Conservation (phyloP, 345 rosid genomes). For the Heritiera fomes region DNA sequence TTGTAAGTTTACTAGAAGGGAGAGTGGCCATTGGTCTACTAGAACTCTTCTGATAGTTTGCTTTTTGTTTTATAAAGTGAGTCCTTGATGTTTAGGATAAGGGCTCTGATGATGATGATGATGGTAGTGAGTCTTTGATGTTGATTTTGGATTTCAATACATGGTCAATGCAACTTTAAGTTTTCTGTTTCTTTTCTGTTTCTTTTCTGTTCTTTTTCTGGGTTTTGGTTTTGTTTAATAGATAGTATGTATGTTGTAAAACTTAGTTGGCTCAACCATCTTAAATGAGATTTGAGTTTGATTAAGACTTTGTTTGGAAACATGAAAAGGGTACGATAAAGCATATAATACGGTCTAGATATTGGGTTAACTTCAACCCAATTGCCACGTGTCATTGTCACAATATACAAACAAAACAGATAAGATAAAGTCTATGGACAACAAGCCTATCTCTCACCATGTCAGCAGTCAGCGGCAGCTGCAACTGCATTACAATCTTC, state of each 20-base stretch:
- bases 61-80: not conserved
- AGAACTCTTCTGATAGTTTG: not conserved
- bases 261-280: not conserved
- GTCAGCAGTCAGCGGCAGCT: slow-evolving; percentile 31
- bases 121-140: not conserved
- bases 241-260: not conserved
- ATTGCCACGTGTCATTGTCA: slow-evolving; percentile 32
- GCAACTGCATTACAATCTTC: slow-evolving; percentile 49
- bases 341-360: not conserved
- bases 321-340: too few relatives aligned
- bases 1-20: not conserved
- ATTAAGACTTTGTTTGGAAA: too few relatives aligned
- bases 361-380: not conserved
- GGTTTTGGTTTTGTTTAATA: not conserved
- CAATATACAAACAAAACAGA: not conserved
- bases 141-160: not conserved
- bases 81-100: not conserved
- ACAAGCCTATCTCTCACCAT: slow-evolving; percentile 34
- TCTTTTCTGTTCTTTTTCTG: too few relatives aligned
- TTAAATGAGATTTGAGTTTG: not conserved
- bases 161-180: not conserved
- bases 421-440: slow-evolving; percentile 9
- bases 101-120: too few relatives aligned
- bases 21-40: not conserved
- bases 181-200: too few relatives aligned